Evolutionary conservation across 768 basidiomycete genomes (phyloP).

Genomic region (Termitomyces sp.): DNA sequence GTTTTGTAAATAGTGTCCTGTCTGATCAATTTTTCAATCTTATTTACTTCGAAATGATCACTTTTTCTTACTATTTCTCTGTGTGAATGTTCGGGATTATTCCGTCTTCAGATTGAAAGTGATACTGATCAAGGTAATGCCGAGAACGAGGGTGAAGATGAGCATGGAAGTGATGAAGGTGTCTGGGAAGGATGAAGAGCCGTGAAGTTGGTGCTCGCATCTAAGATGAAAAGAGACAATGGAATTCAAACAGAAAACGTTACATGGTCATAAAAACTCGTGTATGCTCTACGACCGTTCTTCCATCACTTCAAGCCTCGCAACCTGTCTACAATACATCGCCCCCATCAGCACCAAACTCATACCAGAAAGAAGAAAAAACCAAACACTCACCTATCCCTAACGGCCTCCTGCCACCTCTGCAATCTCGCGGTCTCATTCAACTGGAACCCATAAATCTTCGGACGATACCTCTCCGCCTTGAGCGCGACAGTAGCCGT

Average conservation of each 20-base stretch:
- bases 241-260: not conserved
- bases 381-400: constrained; percentile 63
- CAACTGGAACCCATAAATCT: constrained; percentile 96
- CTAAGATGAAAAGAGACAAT: not conserved
- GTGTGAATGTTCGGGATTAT: no score
- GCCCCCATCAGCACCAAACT: not conserved
- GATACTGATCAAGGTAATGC: no score
- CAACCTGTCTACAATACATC: constrained; percentile 38
- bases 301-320: constrained; percentile 35
- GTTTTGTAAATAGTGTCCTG: no score
- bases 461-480: constrained; percentile 88
- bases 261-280: not conserved
- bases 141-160: no score
- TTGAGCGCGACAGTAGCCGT: constrained; percentile 84
- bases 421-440: constrained; percentile 91
- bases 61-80: no score
- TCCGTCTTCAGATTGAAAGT: no score
- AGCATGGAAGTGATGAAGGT: no score
- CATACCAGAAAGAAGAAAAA: not conserved
- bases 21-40: no score
- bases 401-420: constrained; percentile 92
- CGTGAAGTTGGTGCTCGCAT: not conserved
- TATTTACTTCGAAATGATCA: no score
- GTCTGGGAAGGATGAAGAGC: no score
- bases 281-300: constrained; percentile 2